Conservation (phyloP, 2,329 filamentous ascomycete genomes). For the Fusarium acutatum region DNA sequence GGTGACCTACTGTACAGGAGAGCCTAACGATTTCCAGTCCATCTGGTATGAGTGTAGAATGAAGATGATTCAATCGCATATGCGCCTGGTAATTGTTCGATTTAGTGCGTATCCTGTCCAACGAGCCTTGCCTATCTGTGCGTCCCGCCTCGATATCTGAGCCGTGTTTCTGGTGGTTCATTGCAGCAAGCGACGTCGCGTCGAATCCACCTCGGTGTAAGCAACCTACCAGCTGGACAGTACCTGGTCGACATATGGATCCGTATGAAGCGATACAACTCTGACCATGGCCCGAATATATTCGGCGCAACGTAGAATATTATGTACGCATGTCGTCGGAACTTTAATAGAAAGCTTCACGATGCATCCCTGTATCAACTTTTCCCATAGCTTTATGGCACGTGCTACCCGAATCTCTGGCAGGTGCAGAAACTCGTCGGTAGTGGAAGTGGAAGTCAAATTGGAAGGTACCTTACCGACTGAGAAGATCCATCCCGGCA, state of each 20-base stretch:
- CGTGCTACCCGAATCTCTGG: slow-evolving; percentile 9
- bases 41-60: slow-evolving; percentile 18
- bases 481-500: neutral
- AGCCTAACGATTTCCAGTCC: slow-evolving; percentile 26
- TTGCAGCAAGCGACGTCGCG: neutral
- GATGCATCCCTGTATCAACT: neutral
- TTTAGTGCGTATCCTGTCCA: neutral
- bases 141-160: neutral
- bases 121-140: neutral
- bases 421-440: slow-evolving; percentile 4
- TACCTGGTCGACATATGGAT: neutral
- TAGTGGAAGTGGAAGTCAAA: neutral
- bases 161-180: slow-evolving; percentile 7
- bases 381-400: neutral
- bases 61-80: slow-evolving; percentile 2
- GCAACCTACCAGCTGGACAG: neutral
- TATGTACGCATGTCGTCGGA: neutral
- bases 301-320: neutral
- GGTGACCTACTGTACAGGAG: neutral
- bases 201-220: slow-evolving; percentile 17
- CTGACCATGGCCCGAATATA: slow-evolving; percentile 4
- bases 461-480: neutral
- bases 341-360: neutral
- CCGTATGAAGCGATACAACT: neutral
- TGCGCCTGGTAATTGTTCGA: neutral